phyloP scores from a whole-genome alignment of 1,139 yeast species.

The Debaryomyces udenii region DNA sequence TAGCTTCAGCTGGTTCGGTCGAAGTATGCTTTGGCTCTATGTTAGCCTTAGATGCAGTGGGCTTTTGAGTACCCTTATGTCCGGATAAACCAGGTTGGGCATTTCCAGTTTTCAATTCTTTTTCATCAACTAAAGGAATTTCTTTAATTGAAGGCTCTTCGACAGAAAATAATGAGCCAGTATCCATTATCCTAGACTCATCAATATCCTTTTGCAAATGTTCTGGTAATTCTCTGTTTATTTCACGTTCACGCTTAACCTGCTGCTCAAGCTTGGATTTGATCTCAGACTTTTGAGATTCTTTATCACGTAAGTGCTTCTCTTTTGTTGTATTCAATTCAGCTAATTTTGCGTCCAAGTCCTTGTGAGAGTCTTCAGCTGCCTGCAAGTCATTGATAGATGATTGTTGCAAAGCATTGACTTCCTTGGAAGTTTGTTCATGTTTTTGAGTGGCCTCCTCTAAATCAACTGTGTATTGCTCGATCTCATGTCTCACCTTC shows the following conservation, averaged over 20 bases:
- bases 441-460: slow-evolving; percentile 33
- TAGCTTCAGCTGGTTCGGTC: not conserved
- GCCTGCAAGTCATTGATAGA: slow-evolving; percentile 29
- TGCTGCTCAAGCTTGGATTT: slow-evolving; percentile 33
- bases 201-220: slow-evolving; percentile 50
- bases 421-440: slow-evolving; percentile 38
- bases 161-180: slow-evolving; percentile 38
- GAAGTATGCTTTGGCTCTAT: slow-evolving; percentile 2
- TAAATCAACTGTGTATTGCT: slow-evolving; percentile 34
- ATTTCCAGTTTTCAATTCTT: slow-evolving; percentile 13
- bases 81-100: slow-evolving; percentile 8
- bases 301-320: slow-evolving; percentile 32
- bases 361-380: slow-evolving; percentile 27
- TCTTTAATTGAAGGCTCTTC: slow-evolving; percentile 25
- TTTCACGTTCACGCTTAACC: slow-evolving; percentile 46
- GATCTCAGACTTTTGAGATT: slow-evolving; percentile 37
- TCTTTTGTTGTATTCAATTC: slow-evolving; percentile 35
- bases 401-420: slow-evolving; percentile 31
- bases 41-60: slow-evolving; percentile 8
- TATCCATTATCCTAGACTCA: slow-evolving; percentile 44
- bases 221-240: slow-evolving; percentile 55
- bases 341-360: slow-evolving; percentile 37
- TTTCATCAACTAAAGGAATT: slow-evolving; percentile 17
- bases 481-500: slow-evolving; percentile 42
- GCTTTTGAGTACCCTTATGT: slow-evolving; percentile 2